Evolutionary conservation across 2,329 filamentous ascomycete genomes (phyloP).

Genomic region (Trematosphaeria pertusa): DNA sequence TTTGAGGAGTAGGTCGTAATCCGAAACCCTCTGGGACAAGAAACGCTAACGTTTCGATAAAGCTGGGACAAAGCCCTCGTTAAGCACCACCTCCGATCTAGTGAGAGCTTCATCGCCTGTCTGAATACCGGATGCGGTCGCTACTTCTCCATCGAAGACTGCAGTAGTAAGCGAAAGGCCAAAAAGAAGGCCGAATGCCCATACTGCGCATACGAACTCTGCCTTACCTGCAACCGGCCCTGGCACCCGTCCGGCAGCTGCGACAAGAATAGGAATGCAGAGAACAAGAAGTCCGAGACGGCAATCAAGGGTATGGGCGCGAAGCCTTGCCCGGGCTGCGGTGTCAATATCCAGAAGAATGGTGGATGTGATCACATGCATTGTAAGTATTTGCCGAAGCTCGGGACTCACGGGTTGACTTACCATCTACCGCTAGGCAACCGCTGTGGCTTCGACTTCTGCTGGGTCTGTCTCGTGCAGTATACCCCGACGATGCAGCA

Average conservation of each 20-base stretch:
- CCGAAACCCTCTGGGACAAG: neutral
- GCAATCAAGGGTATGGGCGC: conserved; percentile 30
- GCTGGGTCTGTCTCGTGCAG: conserved; percentile 5
- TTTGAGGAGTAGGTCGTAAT: conserved; percentile 23
- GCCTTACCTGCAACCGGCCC: conserved; percentile 28
- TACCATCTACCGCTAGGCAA: conserved; percentile 5
- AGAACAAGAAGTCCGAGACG: conserved; percentile 21
- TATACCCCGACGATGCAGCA: conserved; percentile 7
- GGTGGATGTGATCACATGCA: conserved; percentile 35
- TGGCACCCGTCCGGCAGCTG: conserved; percentile 25
- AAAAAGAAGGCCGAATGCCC: conserved; percentile 29
- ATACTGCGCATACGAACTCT: conserved; percentile 28
- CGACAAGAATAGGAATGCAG: conserved; percentile 19
- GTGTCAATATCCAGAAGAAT: conserved; percentile 33
- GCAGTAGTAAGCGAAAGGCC: conserved; percentile 1
- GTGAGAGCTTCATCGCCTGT: conserved; percentile 24
- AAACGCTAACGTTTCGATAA: conserved; percentile 5
- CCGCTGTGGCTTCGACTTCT: conserved; percentile 9
- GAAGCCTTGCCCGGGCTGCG: conserved; percentile 35
- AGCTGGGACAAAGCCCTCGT: conserved; percentile 31
- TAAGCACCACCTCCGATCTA: conserved; percentile 18
- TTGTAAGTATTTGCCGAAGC: conserved; percentile 28
- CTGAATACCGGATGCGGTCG: conserved; percentile 25
- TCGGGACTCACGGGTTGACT: too few relatives aligned
- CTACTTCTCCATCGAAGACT: conserved; percentile 33